Evolutionary conservation across 495 filamentous ascomycete genomes (phyloP).

Genomic region (Hyaloscypha finlandica): DNA sequence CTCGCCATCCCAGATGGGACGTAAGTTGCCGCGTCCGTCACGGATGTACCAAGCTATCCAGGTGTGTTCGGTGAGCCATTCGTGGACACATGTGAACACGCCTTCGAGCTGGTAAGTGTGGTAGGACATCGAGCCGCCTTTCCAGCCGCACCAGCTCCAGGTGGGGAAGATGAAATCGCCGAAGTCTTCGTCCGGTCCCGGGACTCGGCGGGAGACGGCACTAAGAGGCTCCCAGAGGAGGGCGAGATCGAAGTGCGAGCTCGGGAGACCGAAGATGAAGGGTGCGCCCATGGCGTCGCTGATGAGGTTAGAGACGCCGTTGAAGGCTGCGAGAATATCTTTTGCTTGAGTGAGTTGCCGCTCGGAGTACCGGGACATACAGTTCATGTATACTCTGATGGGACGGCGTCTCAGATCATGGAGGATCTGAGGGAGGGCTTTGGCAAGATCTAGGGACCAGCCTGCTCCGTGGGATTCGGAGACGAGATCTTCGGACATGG

Average conservation of each 20-base stretch:
- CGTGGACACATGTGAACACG: conserved; percentile 32
- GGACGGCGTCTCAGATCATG: conserved; percentile 29
- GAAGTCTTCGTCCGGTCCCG: background rate
- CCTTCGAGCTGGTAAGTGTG: conserved; percentile 28
- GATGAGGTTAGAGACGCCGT: conserved; percentile 32
- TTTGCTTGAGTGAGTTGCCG: conserved; percentile 30
- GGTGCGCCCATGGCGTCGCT: conserved; percentile 20
- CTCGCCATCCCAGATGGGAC: conserved; percentile 31
- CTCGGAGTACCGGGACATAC: conserved; percentile 32
- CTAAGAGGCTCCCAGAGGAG: conserved; percentile 33
- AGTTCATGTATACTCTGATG: conserved; percentile 35
- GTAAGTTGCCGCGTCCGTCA: conserved; percentile 34
- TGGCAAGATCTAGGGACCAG: conserved; percentile 33
- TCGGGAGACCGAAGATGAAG: conserved; percentile 34
- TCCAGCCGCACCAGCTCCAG: conserved; percentile 43
- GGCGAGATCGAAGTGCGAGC: conserved; percentile 38
- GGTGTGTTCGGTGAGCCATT: conserved; percentile 40
- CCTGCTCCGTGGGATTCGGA: conserved; percentile 25
- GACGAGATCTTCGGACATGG: conserved; percentile 33
- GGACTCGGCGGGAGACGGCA: background rate
- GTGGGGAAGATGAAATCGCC: conserved; percentile 33
- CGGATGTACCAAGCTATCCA: conserved; percentile 43
- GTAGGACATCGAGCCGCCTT: conserved; percentile 31
- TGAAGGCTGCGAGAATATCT: conserved; percentile 40
- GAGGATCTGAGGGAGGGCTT: conserved; percentile 28